Evolutionary conservation across 2,329 filamentous ascomycete species (phyloP), one percentile per base, ranked within the genome.

Genomic region (Aspergillus flavus): DNA sequence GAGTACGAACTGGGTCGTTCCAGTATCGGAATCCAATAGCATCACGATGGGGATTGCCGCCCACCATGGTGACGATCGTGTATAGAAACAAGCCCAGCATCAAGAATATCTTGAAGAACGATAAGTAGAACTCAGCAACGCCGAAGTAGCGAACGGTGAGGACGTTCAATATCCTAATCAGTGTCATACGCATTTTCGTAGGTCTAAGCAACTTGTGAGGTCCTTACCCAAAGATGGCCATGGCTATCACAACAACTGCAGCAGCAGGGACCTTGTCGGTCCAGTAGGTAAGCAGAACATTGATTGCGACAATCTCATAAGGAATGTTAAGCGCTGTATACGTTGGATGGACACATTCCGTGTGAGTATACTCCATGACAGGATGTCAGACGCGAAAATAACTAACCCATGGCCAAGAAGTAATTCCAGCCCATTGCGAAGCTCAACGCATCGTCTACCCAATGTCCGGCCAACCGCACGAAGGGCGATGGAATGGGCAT

Each of bases 61-160:
- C 92, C 0, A 94, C 81, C 88, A 94, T 93, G 62, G 89, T 88
- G 64, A 95, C 82, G 69, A 95, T 91, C 2, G 92, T 93, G 56
- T 71, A 76, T 28, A 70, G 56, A 41, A 75, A 69, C n/a, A 73
- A 53, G 2, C 72, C 71, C 26, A 76, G 32, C 66, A 76, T 72
- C 26, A 76, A 66, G 19, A 76, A 56, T 0, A 82, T 70, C 63
- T 82, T 82, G 68, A 78, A 77, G 62, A 76, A 75, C 0, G 81
- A 78, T 30, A 83, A 72, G 70, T 79, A 83, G 39, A 84, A 83
- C 66, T 84, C 82, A 4, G 79, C 73, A 48, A 81, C 77, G 30
- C 82, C 82, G 61, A 79, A 84, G 59, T 74, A 78, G 5, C 72
- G 69, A 0, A 84, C 82, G 0, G 79, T 79, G 1, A 82, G 65